A percentile compares a stretch with the other conserved stretches of the same genome.
Conservation (phyloP, 139 green algal species). For the Picochlorum sp. region DNA sequence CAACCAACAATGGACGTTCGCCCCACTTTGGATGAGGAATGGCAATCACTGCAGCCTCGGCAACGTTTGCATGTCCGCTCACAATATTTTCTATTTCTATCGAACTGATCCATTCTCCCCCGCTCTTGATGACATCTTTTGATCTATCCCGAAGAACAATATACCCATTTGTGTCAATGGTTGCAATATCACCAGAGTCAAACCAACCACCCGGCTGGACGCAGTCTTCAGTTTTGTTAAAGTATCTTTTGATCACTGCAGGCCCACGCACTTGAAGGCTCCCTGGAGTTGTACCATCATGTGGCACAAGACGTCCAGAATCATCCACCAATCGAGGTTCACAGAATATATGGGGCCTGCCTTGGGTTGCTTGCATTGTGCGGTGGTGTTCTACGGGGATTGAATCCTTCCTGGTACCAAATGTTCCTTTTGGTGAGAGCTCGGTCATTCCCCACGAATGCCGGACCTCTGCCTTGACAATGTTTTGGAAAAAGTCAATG, state of each 20-base stretch:
- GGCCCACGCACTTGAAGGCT: slow-evolving; percentile 63
- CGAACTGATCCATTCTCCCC: slow-evolving; percentile 60
- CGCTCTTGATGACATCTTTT: slow-evolving; percentile 83
- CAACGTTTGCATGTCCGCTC: slow-evolving; percentile 34
- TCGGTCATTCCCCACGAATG: slow-evolving; percentile 75
- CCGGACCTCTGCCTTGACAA: slow-evolving; percentile 45
- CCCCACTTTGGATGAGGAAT: slow-evolving; percentile 51
- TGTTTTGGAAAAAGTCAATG: slow-evolving; percentile 22
- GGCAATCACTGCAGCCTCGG: slow-evolving; percentile 4
- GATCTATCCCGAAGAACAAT: slow-evolving; percentile 58
- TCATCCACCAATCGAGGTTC: slow-evolving; percentile 64
- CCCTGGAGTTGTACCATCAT: slow-evolving; percentile 41
- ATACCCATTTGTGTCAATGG: slow-evolving; percentile 52
- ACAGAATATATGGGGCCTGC: slow-evolving; percentile 40
- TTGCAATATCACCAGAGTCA: slow-evolving; percentile 68
- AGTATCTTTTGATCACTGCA: slow-evolving; percentile 45
- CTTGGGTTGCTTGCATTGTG: slow-evolving; percentile 31
- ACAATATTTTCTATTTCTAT: slow-evolving; percentile 54
- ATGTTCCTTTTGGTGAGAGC: slow-evolving; percentile 48
- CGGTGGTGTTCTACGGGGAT: not conserved
- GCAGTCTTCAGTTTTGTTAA: slow-evolving; percentile 12
- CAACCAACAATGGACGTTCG: slow-evolving; percentile 69
- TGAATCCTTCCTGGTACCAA: slow-evolving; percentile 37
- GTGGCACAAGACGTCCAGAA: slow-evolving; percentile 29
- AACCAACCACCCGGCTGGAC: slow-evolving; percentile 42